Base-by-base conservation (phyloP, 495 filamentous ascomycete genomes). In the Cairneyella variabilis region DNA sequence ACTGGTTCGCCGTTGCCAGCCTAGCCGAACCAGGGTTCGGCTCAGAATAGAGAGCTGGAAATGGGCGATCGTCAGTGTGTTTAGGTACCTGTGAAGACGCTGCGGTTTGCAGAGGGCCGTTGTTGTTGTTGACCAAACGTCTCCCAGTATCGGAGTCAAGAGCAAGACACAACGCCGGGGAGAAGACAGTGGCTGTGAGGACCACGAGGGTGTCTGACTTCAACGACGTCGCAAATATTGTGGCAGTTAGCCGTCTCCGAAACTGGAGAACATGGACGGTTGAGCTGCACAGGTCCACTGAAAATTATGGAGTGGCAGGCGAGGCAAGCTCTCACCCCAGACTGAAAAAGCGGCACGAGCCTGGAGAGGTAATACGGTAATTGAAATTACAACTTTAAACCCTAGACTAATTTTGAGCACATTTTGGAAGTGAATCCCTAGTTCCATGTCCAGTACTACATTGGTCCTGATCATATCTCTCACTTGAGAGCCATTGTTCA, bases 21-120 rank as follows among this genome's bases (percentile, higher is more conserved):
- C 45, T 57, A 57, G 54, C 54, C 54, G 54, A 57, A 48, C 47
- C 30, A 25, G 47, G 41, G 25, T 27, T 47, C 44, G 44, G 44
- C 16, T 27, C 16, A 47, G 27, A 16, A 17, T 20, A 34, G 17
- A 9, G 10, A 5, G 17, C 5, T 34, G 8, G 30, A 34, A 34
- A 8, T 34, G 30, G 30, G 14, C 30, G n/a, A n/a, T n/a, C n/a
- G n/a, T n/a, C n/a, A n/a, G n/a, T n/a, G n/a, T n/a, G n/a, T 34
- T 34, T 8, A 34, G 30, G 14, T 8, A 34, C 8, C 14, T 34
- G 30, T 8, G 14, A 34, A 34, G 14, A 34, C 30, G 14, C 8
- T 14, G 30, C 14, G 30, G 30, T 34, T 14, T 34, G 7, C 30
- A 34, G 38, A 41, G 38, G 10, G 38, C 7, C 17, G 36, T 6